phyloP scores from a whole-genome alignment of 345 rosid genomes.

The Eucalyptus curtisii region DNA sequence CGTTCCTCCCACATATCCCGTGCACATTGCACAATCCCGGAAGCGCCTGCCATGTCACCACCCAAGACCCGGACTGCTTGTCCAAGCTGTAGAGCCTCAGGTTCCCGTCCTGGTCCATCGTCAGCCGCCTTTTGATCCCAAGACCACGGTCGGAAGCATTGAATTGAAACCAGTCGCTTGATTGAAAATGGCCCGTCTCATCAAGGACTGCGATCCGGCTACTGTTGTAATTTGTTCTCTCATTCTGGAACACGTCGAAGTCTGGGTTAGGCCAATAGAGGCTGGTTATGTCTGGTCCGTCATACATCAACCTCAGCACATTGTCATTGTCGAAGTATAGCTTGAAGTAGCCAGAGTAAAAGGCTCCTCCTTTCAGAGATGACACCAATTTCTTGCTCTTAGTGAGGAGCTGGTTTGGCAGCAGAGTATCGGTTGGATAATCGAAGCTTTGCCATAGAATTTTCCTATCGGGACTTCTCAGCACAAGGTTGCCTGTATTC shows the following conservation, averaged over 20 bases:
- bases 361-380: not conserved
- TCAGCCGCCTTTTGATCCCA: constrained; percentile 22
- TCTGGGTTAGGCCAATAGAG: constrained; percentile 29
- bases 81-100: constrained; percentile 27
- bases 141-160: constrained; percentile 15
- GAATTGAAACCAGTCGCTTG: constrained; percentile 18
- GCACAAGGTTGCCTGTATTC: constrained; percentile 25
- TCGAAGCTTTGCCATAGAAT: constrained; percentile 37
- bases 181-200: constrained; percentile 13
- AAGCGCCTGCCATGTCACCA: constrained; percentile 18
- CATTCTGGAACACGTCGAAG: not conserved
- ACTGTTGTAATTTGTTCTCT: constrained; percentile 18
- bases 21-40: constrained; percentile 10
- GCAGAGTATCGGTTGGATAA: constrained; percentile 28
- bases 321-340: constrained; percentile 25
- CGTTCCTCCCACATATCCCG: constrained; percentile 32
- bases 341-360: constrained; percentile 6
- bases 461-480: not conserved
- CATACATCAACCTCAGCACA: constrained; percentile 21
- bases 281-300: constrained; percentile 27
- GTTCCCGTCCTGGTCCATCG: constrained; percentile 28
- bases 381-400: too few relatives aligned
- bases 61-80: constrained; percentile 10
- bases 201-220: constrained; percentile 21
- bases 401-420: constrained; percentile 25